phyloP scores from a whole-genome alignment of 1,139 yeast species.

The Candida sp. region DNA sequence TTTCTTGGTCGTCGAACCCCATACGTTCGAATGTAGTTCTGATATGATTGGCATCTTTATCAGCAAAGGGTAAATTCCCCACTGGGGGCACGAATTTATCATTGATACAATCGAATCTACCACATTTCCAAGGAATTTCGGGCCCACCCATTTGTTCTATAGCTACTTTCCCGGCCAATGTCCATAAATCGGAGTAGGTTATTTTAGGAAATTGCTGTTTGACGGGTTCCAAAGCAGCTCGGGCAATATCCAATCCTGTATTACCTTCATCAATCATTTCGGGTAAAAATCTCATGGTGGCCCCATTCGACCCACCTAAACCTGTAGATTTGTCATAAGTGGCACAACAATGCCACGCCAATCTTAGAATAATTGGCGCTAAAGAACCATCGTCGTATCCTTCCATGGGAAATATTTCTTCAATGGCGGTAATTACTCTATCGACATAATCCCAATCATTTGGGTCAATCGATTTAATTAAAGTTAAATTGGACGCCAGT shows the following conservation, averaged over 20 bases:
- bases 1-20: constrained; percentile 64
- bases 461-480: constrained; percentile 7
- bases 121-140: constrained; percentile 53
- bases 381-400: constrained; percentile 61
- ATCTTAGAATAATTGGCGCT: constrained; percentile 61
- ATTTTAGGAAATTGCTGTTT: constrained; percentile 57
- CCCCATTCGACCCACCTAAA: constrained; percentile 69
- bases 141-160: constrained; percentile 65
- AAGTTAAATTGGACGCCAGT: not conserved
- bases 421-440: constrained; percentile 6
- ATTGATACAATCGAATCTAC: constrained; percentile 57
- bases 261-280: constrained; percentile 52
- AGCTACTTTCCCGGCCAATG: constrained; percentile 61
- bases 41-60: constrained; percentile 51
- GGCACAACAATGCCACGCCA: constrained; percentile 74
- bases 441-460: constrained; percentile 10
- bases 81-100: constrained; percentile 53
- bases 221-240: constrained; percentile 53
- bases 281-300: constrained; percentile 58
- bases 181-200: constrained; percentile 64
- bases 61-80: constrained; percentile 60
- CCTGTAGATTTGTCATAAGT: constrained; percentile 53
- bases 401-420: constrained; percentile 10
- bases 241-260: constrained; percentile 56
- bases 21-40: constrained; percentile 51